Conservation (phyloP, 225 moss, liverwort and hornwort species). For the Rhytidiadelphus loreus region DNA sequence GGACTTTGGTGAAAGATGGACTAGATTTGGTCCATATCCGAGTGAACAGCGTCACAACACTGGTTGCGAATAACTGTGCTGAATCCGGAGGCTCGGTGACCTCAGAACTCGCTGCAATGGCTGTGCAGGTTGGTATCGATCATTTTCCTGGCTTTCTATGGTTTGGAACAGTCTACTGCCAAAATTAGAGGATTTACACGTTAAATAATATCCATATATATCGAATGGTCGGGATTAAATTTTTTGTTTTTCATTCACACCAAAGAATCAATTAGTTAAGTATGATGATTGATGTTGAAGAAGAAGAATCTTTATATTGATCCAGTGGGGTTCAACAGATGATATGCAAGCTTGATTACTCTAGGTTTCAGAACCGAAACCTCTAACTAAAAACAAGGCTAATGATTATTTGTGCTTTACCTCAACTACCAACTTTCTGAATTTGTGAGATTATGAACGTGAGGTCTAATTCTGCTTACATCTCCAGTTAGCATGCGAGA, state of each 20-base stretch:
- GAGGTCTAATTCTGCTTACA: background rate
- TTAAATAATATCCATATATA: background rate
- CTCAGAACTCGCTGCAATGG: constrained; percentile 62
- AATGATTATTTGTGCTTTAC: background rate
- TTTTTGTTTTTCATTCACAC: background rate
- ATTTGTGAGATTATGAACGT: background rate
- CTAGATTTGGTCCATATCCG: constrained; percentile 51
- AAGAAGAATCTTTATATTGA: background rate
- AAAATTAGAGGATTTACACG: background rate
- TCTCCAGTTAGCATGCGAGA: constrained; percentile 52
- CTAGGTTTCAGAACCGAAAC: background rate
- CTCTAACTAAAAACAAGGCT: background rate
- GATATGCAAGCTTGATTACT: background rate
- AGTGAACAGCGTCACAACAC: constrained; percentile 43
- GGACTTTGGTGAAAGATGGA: constrained; percentile 40
- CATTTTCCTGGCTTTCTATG: background rate
- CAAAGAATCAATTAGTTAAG: background rate
- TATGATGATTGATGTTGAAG: background rate
- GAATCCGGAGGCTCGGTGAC: constrained; percentile 69
- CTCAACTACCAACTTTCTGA: background rate
- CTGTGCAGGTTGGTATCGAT: constrained; percentile 48
- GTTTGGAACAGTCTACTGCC: background rate
- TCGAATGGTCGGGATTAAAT: background rate
- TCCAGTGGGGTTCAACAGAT: background rate
- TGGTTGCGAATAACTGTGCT: constrained; percentile 56